Percentiles rank a stretch among this genome's conserved stretches.
These are phyloP conservation scores for Graphilbum sp. DNA, from an alignment of 2,329 filamentous ascomycete species.

Conservation along the genomic window DNA sequence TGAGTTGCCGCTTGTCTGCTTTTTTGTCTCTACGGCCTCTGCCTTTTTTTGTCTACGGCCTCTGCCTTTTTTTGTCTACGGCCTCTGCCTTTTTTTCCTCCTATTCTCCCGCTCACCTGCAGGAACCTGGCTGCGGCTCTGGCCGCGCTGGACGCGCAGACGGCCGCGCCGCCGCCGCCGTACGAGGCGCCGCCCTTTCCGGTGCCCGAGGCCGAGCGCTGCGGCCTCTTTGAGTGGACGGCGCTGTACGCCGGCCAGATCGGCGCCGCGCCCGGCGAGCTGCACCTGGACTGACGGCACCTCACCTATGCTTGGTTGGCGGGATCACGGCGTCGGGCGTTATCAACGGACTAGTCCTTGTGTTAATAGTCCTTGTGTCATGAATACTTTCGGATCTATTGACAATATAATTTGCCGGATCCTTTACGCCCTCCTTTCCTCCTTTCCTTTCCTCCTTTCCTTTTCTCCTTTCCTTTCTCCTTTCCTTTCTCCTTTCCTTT, in stretches of 20 bases:
- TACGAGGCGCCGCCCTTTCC: slow-evolving; percentile 15
- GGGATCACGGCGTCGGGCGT: too few relatives aligned
- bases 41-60: background rate
- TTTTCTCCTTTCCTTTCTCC: too few relatives aligned
- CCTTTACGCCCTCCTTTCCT: too few relatives aligned
- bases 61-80: background rate
- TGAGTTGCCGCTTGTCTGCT: too few relatives aligned
- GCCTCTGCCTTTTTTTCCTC: background rate
- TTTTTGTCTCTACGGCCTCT: background rate
- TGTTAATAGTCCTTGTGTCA: too few relatives aligned
- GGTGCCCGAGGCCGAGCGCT: slow-evolving; percentile 12
- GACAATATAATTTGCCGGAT: too few relatives aligned
- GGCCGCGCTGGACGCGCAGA: background rate
- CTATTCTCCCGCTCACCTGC: background rate
- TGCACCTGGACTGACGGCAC: slow-evolving; percentile 6
- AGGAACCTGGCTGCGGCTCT: slow-evolving; percentile 10
- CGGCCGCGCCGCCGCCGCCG: slow-evolving; percentile 10
- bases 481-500: too few relatives aligned
- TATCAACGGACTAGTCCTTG: too few relatives aligned
- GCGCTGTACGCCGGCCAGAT: slow-evolving; percentile 3
- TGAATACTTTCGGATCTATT: too few relatives aligned
- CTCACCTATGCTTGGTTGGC: too few relatives aligned
- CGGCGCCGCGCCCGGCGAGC: background rate
- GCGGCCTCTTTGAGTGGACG: slow-evolving; percentile 19
- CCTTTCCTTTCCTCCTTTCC: too few relatives aligned